Conservation (phyloP, 148 eudicot genomes). For the Agrostemma githago region DNA sequence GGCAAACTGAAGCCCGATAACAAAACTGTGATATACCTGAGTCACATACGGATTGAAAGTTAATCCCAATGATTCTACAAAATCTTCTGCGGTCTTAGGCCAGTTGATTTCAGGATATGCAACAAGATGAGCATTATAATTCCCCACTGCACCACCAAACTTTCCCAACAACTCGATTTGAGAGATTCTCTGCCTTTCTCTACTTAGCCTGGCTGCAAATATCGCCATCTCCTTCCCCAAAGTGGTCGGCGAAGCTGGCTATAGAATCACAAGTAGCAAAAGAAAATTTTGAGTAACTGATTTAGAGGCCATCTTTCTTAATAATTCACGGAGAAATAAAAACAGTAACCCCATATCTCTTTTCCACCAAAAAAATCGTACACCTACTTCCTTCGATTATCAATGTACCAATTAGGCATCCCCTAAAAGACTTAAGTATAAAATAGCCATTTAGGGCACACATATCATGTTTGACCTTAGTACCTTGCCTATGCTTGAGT, state of each 20-base stretch:
- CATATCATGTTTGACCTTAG: not conserved
- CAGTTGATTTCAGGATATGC: conserved; percentile 83
- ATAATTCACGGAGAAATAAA: not conserved
- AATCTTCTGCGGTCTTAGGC: conserved; percentile 75
- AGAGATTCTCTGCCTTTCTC: conserved; percentile 54
- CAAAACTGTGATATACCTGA: conserved; percentile 40
- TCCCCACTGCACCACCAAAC: conserved; percentile 96
- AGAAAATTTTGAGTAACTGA: conserved; percentile 7
- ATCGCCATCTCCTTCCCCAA: conserved; percentile 88
- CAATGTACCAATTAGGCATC: too few species aligned
- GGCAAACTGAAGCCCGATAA: conserved; percentile 1
- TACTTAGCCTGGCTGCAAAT: conserved; percentile 66
- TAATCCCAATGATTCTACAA: conserved; percentile 80
- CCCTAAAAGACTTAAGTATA: too few species aligned
- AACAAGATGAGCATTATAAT: conserved; percentile 85
- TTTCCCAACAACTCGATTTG: conserved; percentile 71
- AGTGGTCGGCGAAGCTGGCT: conserved; percentile 98
- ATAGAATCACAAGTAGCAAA: conserved; percentile 19
- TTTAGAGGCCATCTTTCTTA: not conserved
- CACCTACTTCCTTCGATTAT: too few species aligned
- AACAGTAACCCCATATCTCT: too few species aligned
- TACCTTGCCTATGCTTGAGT: not conserved
- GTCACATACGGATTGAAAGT: conserved; percentile 85
- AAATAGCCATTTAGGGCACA: not conserved
- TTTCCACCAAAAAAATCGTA: too few species aligned